Conservation (phyloP, 192 early-diverging fungal species). For the Coemansia sp. region DNA sequence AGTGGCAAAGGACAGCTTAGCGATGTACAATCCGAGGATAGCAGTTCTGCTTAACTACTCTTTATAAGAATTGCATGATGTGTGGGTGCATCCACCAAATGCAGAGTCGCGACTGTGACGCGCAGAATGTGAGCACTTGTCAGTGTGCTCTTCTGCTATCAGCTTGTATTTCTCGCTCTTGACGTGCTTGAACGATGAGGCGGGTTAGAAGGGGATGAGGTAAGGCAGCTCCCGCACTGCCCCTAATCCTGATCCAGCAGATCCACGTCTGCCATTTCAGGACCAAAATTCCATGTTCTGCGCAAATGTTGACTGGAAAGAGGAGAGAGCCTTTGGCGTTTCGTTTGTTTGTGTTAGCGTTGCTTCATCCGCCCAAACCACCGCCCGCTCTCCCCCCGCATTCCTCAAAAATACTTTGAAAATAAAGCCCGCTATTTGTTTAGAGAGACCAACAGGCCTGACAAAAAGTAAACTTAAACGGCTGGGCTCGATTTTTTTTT, state of each 20-base stretch:
- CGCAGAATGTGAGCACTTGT: not conserved
- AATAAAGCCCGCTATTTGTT: not conserved
- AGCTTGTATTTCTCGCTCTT: too few relatives aligned
- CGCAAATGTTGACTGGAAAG: conserved; percentile 2
- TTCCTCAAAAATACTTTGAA: not conserved
- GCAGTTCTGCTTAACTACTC: too few relatives aligned
- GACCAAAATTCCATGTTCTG: not conserved
- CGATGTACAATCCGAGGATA: not conserved
- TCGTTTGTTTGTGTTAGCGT: not conserved
- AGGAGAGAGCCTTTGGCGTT: not conserved
- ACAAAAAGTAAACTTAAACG: not conserved
- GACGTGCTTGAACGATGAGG: too few relatives aligned
- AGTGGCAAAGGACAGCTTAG: not conserved
- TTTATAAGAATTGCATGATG: not conserved
- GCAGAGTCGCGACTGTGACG: not conserved
- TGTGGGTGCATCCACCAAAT: not conserved
- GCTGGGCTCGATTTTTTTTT: not conserved
- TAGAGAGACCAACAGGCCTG: not conserved
- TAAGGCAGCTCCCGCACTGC: not conserved
- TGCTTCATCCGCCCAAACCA: not conserved
- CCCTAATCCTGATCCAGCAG: conserved; percentile 1
- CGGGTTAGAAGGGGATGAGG: not conserved
- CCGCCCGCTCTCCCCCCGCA: not conserved
- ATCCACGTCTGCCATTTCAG: not conserved
- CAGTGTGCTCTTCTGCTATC: too few relatives aligned